Base-by-base conservation (phyloP, 768 basidiomycete genomes). In the Dioszegia crocea region DNA sequence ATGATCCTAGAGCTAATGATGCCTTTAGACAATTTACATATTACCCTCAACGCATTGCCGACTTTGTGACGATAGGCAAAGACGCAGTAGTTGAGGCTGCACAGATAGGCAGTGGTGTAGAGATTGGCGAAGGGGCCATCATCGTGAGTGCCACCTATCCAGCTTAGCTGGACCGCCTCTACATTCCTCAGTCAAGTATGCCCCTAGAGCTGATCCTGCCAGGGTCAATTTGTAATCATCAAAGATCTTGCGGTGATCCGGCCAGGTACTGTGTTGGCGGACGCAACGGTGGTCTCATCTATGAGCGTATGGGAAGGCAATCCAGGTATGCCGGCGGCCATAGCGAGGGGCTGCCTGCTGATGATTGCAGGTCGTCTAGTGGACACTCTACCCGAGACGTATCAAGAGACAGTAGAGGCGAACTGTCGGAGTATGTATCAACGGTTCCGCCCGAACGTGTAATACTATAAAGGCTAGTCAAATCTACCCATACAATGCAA, bases 161-260 rank as follows among this genome's bases (percentile, higher is more conserved):
- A n/a, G n/a, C n/a, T n/a, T n/a, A n/a, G n/a, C n/a, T n/a, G n/a
- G n/a, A n/a, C n/a, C n/a, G n/a, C n/a, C n/a, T n/a, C n/a, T n/a
- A n/a, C n/a, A n/a, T 10, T 29, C 23, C 16, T 11, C 56, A 23
- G 14, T 12, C 21, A 2, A 12, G 2, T 10, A 9, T 4, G 51
- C 29, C 1, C 10, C 10, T 23, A 10, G 21, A 5, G 33, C 48
- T 39, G 31, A 56, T 43, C 10, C 33, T 51, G 17, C 33, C 67
- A 97, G 93, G 93, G 96, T 23, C 92, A 96, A 76, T 96, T 98
- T 69, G 86, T 88, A 0, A 92, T 94, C 58, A 92, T 97, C 76
- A 96, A 97, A 74, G 94, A 98, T 71, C 93, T 92, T 65, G 89
- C 88, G 2, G 86, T 84, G 60, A 85, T 99, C 23, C 86, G 87